Evolutionary conservation across 169 alveolate genomes (phyloP), one percentile per base, ranked within the genome.

Genomic region (Cyclospora cayetanensis): DNA sequence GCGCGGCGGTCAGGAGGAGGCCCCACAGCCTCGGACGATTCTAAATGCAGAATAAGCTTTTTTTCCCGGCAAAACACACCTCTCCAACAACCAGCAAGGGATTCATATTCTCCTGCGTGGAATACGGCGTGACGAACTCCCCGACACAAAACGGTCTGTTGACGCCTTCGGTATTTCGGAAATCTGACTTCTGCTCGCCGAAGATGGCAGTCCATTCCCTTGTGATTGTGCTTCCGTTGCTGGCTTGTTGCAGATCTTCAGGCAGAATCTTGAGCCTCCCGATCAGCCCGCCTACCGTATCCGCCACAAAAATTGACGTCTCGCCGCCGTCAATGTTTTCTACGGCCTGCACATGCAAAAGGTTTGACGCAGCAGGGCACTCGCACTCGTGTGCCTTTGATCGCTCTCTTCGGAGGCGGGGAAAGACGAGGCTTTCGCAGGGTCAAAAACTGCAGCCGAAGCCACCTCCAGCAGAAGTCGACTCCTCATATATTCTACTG

Each of bases 41-140:
- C 60, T 9, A 50, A 11, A 9, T 50, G 9, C 60, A 50, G 18
- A 50, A 50, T 50, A 18, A 18, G 9, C 25, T 18, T 18, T 50
- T 9, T 9, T 11, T 50, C 25, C 60, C 25, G 9, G 60, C 9
- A 18, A 11, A 50, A 11, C 25, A 50, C 55, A 85, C 91, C 91
- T 87, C 92, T 50, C 85, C 83, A 31, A 87, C 92, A 20, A 87
- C 76, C 31, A 87, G 86, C 85, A 87, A n/a, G 1, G 87, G 39
- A 29, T 52, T 50, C 65, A 52, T 50, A 46, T 68, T 37, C 22
- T 55, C 92, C 34, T 83, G 85, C 22, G 87, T 50, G 20, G 87
- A 46, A 53, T 76, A 82, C 20, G 41, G 90, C 74, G 84, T 35
- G 35, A 80, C 72, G 46, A 72, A 89, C 66, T 55, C 68, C 27